Percentiles rank a stretch among this genome's conserved stretches.
These are phyloP conservation scores for Kluyveromyces aestuarii DNA, from an alignment of 805 yeast genomes.

Conservation along the genomic window DNA sequence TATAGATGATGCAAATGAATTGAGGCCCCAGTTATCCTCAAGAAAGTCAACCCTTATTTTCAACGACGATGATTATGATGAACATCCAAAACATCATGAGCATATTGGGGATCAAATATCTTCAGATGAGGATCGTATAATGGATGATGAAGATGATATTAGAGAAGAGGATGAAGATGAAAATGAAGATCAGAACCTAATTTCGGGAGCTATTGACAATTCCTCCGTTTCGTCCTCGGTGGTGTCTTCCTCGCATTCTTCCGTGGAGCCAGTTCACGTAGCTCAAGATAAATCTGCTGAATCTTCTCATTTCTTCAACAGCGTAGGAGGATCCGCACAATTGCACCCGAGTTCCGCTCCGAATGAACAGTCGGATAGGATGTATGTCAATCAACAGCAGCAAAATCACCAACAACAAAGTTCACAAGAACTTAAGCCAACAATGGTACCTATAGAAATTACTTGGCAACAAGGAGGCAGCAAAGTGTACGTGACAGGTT, in stretches of 20 bases:
- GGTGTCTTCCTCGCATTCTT: neutral
- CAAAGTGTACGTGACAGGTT: conserved; percentile 92
- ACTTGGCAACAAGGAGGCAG: conserved; percentile 96
- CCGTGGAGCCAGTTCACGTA: neutral
- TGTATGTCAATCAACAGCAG: conserved; percentile 5
- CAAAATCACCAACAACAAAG: conserved; percentile 3
- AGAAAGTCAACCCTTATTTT: conserved; percentile 66
- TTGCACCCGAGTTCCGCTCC: neutral
- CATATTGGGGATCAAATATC: conserved; percentile 16
- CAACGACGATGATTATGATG: conserved; percentile 56
- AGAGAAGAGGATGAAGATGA: conserved; percentile 1
- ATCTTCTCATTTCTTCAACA: neutral
- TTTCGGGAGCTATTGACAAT: conserved; percentile 1
- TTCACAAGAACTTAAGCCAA: neutral
- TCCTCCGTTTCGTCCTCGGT: neutral
- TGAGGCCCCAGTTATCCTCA: conserved; percentile 29
- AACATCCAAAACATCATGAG: conserved; percentile 36
- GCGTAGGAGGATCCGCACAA: neutral
- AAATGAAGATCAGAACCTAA: neutral
- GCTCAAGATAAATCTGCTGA: neutral
- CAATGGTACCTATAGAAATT: conserved; percentile 51
- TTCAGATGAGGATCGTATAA: conserved; percentile 3
- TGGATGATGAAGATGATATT: conserved; percentile 8
- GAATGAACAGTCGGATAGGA: neutral
- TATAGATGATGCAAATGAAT: conserved; percentile 22